A percentile compares a stretch with the other conserved stretches of the same genome.
Evolutionary conservation across 148 eudicot genomes (phyloP).

Genomic region (Spergularia bocconei): DNA sequence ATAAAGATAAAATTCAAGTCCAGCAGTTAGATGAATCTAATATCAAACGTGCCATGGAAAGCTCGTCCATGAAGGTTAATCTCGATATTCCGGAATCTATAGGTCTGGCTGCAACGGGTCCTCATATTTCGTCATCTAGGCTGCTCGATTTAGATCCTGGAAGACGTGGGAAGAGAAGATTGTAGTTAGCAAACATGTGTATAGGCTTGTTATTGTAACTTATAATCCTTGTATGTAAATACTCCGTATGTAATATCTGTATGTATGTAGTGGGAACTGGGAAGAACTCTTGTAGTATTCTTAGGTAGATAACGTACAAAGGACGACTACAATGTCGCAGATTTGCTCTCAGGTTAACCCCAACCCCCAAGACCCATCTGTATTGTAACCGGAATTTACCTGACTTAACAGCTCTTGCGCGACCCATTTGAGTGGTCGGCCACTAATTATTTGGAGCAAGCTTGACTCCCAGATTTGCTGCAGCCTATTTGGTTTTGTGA

Average conservation of each 20-base stretch:
- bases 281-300: too few species aligned
- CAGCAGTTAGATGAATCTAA: conserved; percentile 50
- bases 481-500: too few species aligned
- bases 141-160: conserved; percentile 67
- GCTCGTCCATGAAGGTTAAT: conserved; percentile 50
- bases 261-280: not conserved
- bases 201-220: not conserved
- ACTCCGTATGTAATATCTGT: not conserved
- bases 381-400: too few species aligned
- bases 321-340: too few species aligned
- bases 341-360: too few species aligned
- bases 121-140: conserved; percentile 57
- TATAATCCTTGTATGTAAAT: not conserved
- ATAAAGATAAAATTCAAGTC: conserved; percentile 46
- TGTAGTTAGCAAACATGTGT: conserved; percentile 31
- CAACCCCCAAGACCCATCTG: too few species aligned
- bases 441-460: too few species aligned
- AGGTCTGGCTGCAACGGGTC: conserved; percentile 50
- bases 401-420: too few species aligned
- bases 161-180: conserved; percentile 68
- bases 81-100: conserved; percentile 95
- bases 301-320: too few species aligned
- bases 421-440: too few species aligned
- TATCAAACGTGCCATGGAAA: conserved; percentile 46
- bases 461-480: too few species aligned